These are phyloP conservation scores for Heritiera fomes DNA, from an alignment of 345 rosid genomes.

Conservation along the genomic window DNA sequence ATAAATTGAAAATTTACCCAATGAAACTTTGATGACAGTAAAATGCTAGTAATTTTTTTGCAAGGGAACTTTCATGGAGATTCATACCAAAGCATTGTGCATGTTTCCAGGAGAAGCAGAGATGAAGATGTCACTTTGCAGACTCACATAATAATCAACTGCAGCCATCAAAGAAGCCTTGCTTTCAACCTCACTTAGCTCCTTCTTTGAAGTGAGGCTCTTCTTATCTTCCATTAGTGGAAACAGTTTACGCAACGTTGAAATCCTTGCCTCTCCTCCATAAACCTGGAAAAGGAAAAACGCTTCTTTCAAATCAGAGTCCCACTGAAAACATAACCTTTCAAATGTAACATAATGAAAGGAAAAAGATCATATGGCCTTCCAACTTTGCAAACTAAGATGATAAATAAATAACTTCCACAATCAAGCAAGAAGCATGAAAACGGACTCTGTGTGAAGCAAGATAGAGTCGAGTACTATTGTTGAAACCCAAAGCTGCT, in stretches of 20 bases:
- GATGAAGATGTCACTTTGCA: slow-evolving; percentile 90
- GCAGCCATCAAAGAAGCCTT: slow-evolving; percentile 90
- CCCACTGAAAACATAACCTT: background rate
- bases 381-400: background rate
- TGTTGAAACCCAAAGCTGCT: slow-evolving; percentile 85
- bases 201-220: slow-evolving; percentile 72
- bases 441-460: slow-evolving; percentile 82
- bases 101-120: slow-evolving; percentile 98
- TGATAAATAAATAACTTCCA: background rate
- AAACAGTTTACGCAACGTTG: slow-evolving; percentile 64
- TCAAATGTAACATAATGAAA: background rate
- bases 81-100: slow-evolving; percentile 89
- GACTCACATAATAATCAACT: slow-evolving; percentile 87
- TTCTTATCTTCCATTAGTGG: slow-evolving; percentile 88
- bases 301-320: background rate
- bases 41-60: background rate
- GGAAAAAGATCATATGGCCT: background rate
- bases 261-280: slow-evolving; percentile 89
- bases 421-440: slow-evolving; percentile 10
- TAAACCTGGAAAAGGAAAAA: slow-evolving; percentile 52
- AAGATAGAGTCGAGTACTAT: slow-evolving; percentile 80
- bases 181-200: slow-evolving; percentile 61
- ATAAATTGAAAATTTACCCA: background rate
- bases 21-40: background rate
- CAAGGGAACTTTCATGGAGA: background rate